Conservation (phyloP, 768 basidiomycete species). For the Mrakia hoshinonis region DNA sequence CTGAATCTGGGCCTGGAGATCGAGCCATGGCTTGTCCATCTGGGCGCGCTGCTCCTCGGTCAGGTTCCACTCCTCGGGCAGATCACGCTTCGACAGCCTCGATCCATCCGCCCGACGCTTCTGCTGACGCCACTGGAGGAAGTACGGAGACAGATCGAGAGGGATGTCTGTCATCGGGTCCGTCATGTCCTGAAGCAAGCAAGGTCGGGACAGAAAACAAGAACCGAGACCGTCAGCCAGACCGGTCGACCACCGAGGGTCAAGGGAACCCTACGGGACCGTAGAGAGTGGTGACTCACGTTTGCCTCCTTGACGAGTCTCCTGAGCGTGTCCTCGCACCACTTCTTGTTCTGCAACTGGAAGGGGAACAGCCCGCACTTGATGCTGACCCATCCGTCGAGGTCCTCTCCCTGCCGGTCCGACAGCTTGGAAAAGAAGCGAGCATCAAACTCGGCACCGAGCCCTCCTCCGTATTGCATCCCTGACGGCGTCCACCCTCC, state of each 20-base stretch:
- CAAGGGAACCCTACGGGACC: not conserved
- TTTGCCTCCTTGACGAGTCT: conserved; percentile 70
- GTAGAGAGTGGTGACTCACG: conserved; percentile 48
- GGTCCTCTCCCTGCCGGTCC: conserved; percentile 31
- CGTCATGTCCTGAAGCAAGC: conserved; percentile 5
- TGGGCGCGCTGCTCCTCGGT: not conserved
- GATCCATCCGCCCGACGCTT: conserved; percentile 1
- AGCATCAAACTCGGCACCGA: conserved; percentile 8
- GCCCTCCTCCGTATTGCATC: not conserved
- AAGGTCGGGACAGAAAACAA: not conserved
- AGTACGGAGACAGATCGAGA: conserved; percentile 21
- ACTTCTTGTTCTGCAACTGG: conserved; percentile 82
- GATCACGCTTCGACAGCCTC: not conserved
- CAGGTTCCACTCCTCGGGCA: conserved; percentile 11
- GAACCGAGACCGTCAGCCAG: not conserved
- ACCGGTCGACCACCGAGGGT: not conserved
- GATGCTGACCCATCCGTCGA: conserved; percentile 80
- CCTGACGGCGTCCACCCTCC: conserved; percentile 19
- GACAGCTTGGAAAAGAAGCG: not conserved
- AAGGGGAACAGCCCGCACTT: conserved; percentile 77
- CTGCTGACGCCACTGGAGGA: not conserved
- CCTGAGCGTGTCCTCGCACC: conserved; percentile 81
- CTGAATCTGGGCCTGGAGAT: no score
- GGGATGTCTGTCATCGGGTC: conserved; percentile 28
- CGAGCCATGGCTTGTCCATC: not conserved